Evolutionary conservation across 345 rosid genomes (phyloP).

Genomic region (Eucalyptus brandiana): DNA sequence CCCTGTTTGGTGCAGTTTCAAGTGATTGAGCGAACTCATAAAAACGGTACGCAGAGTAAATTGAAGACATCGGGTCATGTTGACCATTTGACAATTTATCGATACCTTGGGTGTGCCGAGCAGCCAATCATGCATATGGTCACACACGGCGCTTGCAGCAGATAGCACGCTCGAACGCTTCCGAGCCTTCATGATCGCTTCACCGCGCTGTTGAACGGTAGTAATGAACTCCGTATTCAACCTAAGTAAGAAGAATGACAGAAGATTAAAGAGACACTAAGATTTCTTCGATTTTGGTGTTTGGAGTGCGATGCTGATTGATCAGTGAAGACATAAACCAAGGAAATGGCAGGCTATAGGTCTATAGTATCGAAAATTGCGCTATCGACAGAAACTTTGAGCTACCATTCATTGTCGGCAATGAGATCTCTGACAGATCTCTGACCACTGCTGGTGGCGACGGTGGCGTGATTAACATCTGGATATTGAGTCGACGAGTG

Average conservation of each 20-base stretch:
- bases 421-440: slow-evolving; percentile 32
- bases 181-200: slow-evolving; percentile 51
- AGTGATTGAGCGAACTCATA: background rate
- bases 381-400: background rate
- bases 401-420: slow-evolving; percentile 48
- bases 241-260: slow-evolving; percentile 2
- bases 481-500: slow-evolving; percentile 95
- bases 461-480: slow-evolving; percentile 63
- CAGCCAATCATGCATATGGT: slow-evolving; percentile 76
- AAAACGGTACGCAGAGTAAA: background rate
- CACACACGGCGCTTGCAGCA: slow-evolving; percentile 84
- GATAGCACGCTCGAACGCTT: slow-evolving; percentile 69
- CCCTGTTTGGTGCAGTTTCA: slow-evolving; percentile 19
- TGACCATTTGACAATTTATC: background rate
- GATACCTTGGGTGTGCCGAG: slow-evolving; percentile 70
- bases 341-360: background rate
- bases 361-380: background rate
- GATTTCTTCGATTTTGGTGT: background rate
- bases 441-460: slow-evolving; percentile 17
- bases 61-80: background rate
- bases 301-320: background rate
- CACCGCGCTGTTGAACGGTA: slow-evolving; percentile 66
- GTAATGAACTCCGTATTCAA: slow-evolving; percentile 44
- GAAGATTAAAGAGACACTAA: background rate
- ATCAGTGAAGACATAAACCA: background rate